Percentiles rank a stretch among this genome's conserved stretches.
Conservation (phyloP, 768 basidiomycete species). For the Termitomyces sp. region DNA sequence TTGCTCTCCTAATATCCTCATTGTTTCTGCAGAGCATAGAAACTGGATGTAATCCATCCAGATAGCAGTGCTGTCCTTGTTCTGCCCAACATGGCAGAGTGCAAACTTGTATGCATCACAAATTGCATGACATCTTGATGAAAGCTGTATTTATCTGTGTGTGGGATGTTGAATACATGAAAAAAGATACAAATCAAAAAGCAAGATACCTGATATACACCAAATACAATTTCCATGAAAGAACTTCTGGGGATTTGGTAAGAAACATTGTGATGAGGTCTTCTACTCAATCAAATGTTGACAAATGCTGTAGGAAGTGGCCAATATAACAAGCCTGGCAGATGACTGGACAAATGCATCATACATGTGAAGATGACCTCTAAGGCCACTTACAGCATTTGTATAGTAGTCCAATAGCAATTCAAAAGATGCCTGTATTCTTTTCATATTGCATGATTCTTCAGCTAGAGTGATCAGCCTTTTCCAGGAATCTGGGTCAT, state of each 20-base stretch:
- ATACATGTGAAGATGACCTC: too few relatives aligned
- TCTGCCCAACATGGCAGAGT: conserved; percentile 81
- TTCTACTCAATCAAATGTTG: conserved; percentile 74
- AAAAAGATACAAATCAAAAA: background rate
- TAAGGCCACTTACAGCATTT: too few relatives aligned
- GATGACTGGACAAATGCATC: too few relatives aligned
- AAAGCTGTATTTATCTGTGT: conserved; percentile 64
- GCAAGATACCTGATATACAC: conserved; percentile 81
- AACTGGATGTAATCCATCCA: conserved; percentile 95
- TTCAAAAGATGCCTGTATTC: too few relatives aligned
- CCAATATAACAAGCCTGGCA: conserved; percentile 35
- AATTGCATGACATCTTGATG: conserved; percentile 65
- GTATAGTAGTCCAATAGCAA: too few relatives aligned
- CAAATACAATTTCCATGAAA: conserved; percentile 91
- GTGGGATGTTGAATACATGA: background rate
- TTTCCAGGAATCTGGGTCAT: too few relatives aligned
- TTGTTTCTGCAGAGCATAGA: conserved; percentile 71
- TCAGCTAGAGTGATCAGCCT: background rate
- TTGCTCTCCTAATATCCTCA: conserved; percentile 90
- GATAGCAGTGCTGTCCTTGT: conserved; percentile 87
- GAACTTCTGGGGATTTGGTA: conserved; percentile 79
- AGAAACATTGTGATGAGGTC: conserved; percentile 84
- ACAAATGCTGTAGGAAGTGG: conserved; percentile 63
- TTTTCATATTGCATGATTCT: background rate
- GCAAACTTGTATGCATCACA: conserved; percentile 92